Base-by-base conservation (phyloP, 2,329 filamentous ascomycete genomes). In the Fusarium zealandicum region DNA sequence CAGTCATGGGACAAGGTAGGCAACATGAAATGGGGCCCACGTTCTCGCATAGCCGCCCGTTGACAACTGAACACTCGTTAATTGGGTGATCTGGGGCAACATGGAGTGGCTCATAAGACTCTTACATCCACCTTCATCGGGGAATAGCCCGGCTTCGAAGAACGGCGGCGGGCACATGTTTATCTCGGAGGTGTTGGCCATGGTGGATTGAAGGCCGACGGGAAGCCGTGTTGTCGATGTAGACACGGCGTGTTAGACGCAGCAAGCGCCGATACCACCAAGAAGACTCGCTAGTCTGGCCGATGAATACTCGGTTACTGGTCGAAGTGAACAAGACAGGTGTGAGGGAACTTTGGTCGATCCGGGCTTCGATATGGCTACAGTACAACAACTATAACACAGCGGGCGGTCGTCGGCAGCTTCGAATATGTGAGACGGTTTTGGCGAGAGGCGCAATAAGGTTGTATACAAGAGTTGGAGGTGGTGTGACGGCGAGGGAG, bases 1-100 rank as follows among this genome's bases (percentile, higher is more conserved):
- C 85, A 10, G 90, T 89, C 68, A 90, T 81, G 27, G 95, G 95
- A 73, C 95, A 99, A 57, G 95, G 95, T 51, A 99, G 75, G 73
- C 95, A 99, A 73, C 95, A 99, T 30, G 78, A 79, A 5, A 86
- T 65, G 30, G 75, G 73, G 6, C 77, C 70, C 18, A 82, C 62
- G 8, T 68, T 72, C 82, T 77, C 75, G 67, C 82, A 85, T 32
- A 84, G 61, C 22, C 82, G 75, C 40, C 86, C 86, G 17, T 78
- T 76, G 33, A 86, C 70, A 68, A 83, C 87, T 90, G 52, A 13
- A 25, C 12, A 30, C 8, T 27, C 30, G 47, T 64, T 54, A 61
- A 57, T 46, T 44, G 20, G 18, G 9, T 30, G 13, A 20, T 36
- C n/a, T 13, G 14, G 18, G 6, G 18, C n/a, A 14, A 22, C 13